Percentiles rank a stretch among this genome's conserved stretches.
Evolutionary conservation across 2,329 filamentous ascomycete species (phyloP).

Genomic region (Diaporthe eres): DNA sequence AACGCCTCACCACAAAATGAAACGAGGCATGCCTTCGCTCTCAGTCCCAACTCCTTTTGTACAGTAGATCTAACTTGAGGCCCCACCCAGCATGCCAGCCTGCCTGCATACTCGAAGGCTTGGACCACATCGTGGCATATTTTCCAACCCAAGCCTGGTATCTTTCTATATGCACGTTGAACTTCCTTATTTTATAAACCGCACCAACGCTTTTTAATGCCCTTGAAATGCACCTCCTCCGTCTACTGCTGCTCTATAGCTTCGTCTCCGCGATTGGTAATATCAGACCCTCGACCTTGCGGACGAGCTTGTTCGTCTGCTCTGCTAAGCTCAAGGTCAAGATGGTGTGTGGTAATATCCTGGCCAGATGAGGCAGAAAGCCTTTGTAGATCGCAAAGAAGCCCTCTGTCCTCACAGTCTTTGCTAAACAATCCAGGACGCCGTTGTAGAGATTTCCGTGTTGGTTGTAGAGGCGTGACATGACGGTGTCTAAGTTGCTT

Average conservation of each 20-base stretch:
- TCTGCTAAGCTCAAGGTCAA: conserved; percentile 93
- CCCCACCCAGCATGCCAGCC: conserved; percentile 11
- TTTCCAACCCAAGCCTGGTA: conserved; percentile 29
- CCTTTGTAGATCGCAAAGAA: conserved; percentile 97
- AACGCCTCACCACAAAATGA: not conserved
- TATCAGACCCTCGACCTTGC: conserved; percentile 74
- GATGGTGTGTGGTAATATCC: conserved; percentile 96
- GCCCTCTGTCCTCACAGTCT: conserved; percentile 93
- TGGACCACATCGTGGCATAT: not conserved
- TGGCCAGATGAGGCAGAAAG: conserved; percentile 92
- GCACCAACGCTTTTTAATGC: not conserved
- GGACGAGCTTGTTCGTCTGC: conserved; percentile 95
- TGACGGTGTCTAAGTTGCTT: conserved; percentile 82
- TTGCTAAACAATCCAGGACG: conserved; percentile 90
- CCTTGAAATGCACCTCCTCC: not conserved
- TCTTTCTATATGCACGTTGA: conserved; percentile 33
- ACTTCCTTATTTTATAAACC: not conserved
- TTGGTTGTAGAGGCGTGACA: conserved; percentile 99
- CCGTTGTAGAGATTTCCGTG: conserved; percentile 96
- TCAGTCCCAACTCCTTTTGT: conserved; percentile 4
- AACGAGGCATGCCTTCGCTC: not conserved
- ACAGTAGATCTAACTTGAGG: not conserved
- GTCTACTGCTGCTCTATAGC: conserved; percentile 5
- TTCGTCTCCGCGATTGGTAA: conserved; percentile 38
- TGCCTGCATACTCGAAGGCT: not conserved